phyloP scores from a whole-genome alignment of 352 stramenopile species.

The Phytopythium ostracodes region DNA sequence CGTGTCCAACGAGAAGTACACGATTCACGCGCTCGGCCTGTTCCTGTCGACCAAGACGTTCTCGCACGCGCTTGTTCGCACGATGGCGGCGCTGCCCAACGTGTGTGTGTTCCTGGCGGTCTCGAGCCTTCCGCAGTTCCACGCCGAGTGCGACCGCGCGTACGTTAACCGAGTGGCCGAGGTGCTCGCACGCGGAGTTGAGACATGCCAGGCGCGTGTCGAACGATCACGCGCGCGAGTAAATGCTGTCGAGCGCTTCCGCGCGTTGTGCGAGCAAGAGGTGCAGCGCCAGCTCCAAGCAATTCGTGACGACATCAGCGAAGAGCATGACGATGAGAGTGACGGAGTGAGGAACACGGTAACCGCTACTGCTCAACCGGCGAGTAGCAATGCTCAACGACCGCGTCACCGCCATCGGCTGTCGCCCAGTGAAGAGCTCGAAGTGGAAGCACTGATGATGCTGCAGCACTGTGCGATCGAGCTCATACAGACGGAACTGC shows the following conservation, averaged over 20 bases:
- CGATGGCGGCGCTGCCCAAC: slow-evolving; percentile 13
- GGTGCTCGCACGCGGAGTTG: neutral
- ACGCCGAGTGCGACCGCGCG: slow-evolving; percentile 39
- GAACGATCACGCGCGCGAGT: slow-evolving; percentile 36
- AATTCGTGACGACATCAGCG: neutral
- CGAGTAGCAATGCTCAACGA: neutral
- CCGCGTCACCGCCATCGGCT: slow-evolving; percentile 7
- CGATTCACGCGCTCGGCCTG: slow-evolving; percentile 27
- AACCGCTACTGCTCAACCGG: neutral
- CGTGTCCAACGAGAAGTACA: slow-evolving; percentile 44
- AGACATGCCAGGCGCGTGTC: slow-evolving; percentile 22
- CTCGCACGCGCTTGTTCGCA: slow-evolving; percentile 24
- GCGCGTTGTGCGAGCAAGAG: slow-evolving; percentile 21
- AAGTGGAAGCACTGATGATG: slow-evolving; percentile 27
- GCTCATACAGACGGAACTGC: slow-evolving; percentile 31
- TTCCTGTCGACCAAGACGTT: slow-evolving; percentile 30
- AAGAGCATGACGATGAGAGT: neutral
- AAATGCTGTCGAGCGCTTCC: slow-evolving; percentile 21
- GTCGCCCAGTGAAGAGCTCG: slow-evolving; percentile 34
- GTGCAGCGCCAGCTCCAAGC: slow-evolving; percentile 3
- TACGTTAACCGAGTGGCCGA: slow-evolving; percentile 44
- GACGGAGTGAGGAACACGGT: neutral
- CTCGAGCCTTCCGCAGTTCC: slow-evolving; percentile 31
- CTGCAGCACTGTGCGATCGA: slow-evolving; percentile 31
- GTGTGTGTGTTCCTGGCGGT: slow-evolving; percentile 35